Evolutionary conservation across 495 filamentous ascomycete species (phyloP).

Genomic region (Tuber calosporum): DNA sequence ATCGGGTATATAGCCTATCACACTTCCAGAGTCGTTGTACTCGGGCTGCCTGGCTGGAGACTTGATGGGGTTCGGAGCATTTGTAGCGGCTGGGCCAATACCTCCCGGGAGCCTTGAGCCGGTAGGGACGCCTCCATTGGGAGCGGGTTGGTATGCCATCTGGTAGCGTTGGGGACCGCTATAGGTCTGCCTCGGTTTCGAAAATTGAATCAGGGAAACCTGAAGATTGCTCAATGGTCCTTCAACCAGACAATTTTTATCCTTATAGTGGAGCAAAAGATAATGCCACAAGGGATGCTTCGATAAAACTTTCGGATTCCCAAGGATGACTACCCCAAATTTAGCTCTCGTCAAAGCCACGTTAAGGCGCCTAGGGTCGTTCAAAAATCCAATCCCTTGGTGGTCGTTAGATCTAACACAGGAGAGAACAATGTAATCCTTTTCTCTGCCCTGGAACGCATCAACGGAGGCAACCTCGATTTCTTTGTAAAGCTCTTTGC

Average conservation of each 20-base stretch:
- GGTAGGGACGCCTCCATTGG: constrained; percentile 44
- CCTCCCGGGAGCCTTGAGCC: constrained; percentile 41
- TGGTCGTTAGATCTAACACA: constrained; percentile 99
- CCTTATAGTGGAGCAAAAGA: constrained; percentile 94
- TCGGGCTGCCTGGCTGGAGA: constrained; percentile 53
- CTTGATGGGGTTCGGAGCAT: constrained; percentile 47
- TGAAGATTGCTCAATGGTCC: constrained; percentile 95
- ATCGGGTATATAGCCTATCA: constrained; percentile 90
- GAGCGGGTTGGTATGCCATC: constrained; percentile 67
- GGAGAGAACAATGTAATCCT: constrained; percentile 97
- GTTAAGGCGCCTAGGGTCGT: constrained; percentile 94
- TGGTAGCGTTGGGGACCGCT: constrained; percentile 84
- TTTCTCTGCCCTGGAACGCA: constrained; percentile 97
- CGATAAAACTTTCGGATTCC: constrained; percentile 94
- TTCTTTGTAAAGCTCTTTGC: constrained; percentile 98
- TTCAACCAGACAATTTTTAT: constrained; percentile 90
- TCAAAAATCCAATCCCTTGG: constrained; percentile 98
- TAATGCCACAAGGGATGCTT: constrained; percentile 99
- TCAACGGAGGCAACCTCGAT: constrained; percentile 98
- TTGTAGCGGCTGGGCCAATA: constrained; percentile 39
- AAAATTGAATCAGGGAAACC: constrained; percentile 89
- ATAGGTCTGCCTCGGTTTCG: constrained; percentile 83
- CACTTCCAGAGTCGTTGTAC: constrained; percentile 75
- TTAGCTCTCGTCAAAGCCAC: constrained; percentile 97
- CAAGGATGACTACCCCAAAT: constrained; percentile 90